Percentiles rank a stretch among this genome's conserved stretches.
These are phyloP conservation scores for Zea mays DNA, from an alignment of 176 grass and related monocot genomes.

Conservation along the genomic window DNA sequence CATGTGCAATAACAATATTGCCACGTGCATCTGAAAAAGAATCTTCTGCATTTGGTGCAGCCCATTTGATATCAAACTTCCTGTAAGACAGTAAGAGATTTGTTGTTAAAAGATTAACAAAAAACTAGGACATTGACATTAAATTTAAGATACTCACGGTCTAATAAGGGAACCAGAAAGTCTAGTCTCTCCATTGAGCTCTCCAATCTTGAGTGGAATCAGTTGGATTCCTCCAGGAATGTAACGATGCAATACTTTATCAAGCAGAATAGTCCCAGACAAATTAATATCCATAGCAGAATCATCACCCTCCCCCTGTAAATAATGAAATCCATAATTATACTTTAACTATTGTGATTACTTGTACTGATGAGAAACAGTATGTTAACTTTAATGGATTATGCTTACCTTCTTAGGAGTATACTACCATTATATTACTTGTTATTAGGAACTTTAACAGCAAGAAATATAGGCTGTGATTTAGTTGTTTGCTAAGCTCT, in stretches of 20 bases:
- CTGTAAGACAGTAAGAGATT: slow-evolving; percentile 54
- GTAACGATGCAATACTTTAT: slow-evolving; percentile 83
- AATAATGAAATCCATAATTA: slow-evolving; percentile 47
- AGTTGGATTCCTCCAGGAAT: slow-evolving; percentile 73
- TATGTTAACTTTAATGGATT: slow-evolving; percentile 11
- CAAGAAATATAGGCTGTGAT: background rate
- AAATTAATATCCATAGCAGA: slow-evolving; percentile 95
- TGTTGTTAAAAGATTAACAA: slow-evolving; percentile 19
- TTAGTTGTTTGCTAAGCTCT: background rate
- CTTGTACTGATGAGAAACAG: slow-evolving; percentile 25
- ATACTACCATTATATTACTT: background rate
- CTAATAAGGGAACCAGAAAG: slow-evolving; percentile 82
- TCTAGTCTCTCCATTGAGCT: slow-evolving; percentile 98
- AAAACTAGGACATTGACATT: slow-evolving; percentile 9
- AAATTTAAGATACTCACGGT: slow-evolving; percentile 70
- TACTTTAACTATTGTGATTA: slow-evolving; percentile 33
- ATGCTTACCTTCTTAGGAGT: background rate
- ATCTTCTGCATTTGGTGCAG: slow-evolving; percentile 93
- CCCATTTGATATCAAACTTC: slow-evolving; percentile 99
- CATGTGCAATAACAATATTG: slow-evolving; percentile 89
- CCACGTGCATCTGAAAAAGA: slow-evolving; percentile 94
- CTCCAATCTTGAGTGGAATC: slow-evolving; percentile 85
- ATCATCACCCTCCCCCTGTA: slow-evolving; percentile 87
- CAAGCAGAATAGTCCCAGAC: slow-evolving; percentile 92
- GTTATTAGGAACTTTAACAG: slow-evolving; percentile 8